A percentile compares a stretch with the other conserved stretches of the same genome.
phyloP scores from a whole-genome alignment of 805 yeast species.

The Lachancea quebecensis region DNA sequence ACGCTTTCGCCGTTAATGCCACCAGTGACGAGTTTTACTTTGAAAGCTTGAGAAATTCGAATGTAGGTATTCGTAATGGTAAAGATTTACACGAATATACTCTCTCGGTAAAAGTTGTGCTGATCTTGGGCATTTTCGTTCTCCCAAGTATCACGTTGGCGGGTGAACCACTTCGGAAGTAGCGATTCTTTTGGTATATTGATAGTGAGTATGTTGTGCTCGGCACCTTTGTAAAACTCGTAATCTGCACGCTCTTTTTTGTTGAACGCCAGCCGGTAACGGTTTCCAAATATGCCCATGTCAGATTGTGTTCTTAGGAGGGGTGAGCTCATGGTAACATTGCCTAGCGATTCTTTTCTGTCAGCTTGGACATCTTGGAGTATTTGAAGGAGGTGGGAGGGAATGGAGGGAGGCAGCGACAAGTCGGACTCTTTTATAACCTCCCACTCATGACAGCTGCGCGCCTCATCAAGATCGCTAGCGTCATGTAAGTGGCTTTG shows the following conservation, averaged over 20 bases:
- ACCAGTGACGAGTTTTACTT: slow-evolving; percentile 23
- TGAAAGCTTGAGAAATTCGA: slow-evolving; percentile 20
- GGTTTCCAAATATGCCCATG: slow-evolving; percentile 30
- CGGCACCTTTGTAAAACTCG: slow-evolving; percentile 37
- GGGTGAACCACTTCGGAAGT: slow-evolving; percentile 71
- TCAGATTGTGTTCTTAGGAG: slow-evolving; percentile 19
- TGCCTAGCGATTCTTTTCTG: slow-evolving; percentile 5
- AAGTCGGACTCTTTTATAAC: slow-evolving; percentile 26
- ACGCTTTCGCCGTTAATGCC: background rate
- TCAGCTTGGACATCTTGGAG: slow-evolving; percentile 21
- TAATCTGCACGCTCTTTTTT: slow-evolving; percentile 27
- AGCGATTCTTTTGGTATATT: slow-evolving; percentile 54
- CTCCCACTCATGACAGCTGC: slow-evolving; percentile 8
- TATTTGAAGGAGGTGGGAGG: slow-evolving; percentile 20
- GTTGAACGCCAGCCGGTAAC: slow-evolving; percentile 28
- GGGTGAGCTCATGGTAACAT: slow-evolving; percentile 3
- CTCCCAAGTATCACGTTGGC: slow-evolving; percentile 65
- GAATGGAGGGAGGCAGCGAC: slow-evolving; percentile 23
- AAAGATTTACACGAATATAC: slow-evolving; percentile 16
- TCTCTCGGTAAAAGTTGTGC: slow-evolving; percentile 31
- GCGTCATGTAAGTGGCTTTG: background rate
- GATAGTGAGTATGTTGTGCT: slow-evolving; percentile 32
- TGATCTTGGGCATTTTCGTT: slow-evolving; percentile 31
- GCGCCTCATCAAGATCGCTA: background rate
- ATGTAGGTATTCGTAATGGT: background rate